phyloP scores from a whole-genome alignment of 2,329 filamentous ascomycete genomes.

The Penicillium aurantiogriseum region DNA sequence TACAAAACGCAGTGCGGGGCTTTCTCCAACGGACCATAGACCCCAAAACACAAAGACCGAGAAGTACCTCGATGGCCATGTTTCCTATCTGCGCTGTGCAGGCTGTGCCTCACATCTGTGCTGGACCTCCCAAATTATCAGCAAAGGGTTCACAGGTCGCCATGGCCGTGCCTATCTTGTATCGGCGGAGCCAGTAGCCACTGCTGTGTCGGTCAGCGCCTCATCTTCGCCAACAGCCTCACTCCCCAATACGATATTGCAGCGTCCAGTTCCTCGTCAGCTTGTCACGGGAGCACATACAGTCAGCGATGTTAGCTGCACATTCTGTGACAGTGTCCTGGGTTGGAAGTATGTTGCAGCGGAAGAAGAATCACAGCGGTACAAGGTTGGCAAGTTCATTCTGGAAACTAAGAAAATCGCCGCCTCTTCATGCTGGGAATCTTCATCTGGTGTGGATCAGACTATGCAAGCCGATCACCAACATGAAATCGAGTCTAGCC shows the following conservation, averaged over 20 bases:
- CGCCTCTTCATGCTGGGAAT: slow-evolving; percentile 54
- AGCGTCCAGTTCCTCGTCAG: slow-evolving; percentile 57
- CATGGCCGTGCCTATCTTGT: slow-evolving; percentile 65
- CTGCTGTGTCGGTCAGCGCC: slow-evolving; percentile 29
- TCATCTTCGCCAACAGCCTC: slow-evolving; percentile 33
- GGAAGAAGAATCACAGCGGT: slow-evolving; percentile 60
- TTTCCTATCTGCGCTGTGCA: slow-evolving; percentile 58
- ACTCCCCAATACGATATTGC: slow-evolving; percentile 60
- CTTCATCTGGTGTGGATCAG: slow-evolving; percentile 16
- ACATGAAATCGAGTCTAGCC: slow-evolving; percentile 11
- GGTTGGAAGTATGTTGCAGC: slow-evolving; percentile 67
- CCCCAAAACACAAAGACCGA: slow-evolving; percentile 7
- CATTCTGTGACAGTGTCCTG: slow-evolving; percentile 55
- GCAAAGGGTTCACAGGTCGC: slow-evolving; percentile 64
- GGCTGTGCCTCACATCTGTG: slow-evolving; percentile 60
- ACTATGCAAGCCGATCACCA: slow-evolving; percentile 3
- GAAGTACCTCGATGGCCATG: slow-evolving; percentile 47
- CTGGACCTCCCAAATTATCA: slow-evolving; percentile 59
- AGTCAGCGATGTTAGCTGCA: slow-evolving; percentile 60
- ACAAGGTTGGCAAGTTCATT: slow-evolving; percentile 68
- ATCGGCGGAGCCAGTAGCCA: slow-evolving; percentile 41
- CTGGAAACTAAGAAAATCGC: slow-evolving; percentile 59
- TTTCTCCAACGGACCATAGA: slow-evolving; percentile 7
- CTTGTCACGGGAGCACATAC: slow-evolving; percentile 64
- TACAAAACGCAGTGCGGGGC: slow-evolving; percentile 15